These are phyloP conservation scores for Cicer arietinum DNA, from an alignment of 306 rosid species.

Conservation along the genomic window DNA sequence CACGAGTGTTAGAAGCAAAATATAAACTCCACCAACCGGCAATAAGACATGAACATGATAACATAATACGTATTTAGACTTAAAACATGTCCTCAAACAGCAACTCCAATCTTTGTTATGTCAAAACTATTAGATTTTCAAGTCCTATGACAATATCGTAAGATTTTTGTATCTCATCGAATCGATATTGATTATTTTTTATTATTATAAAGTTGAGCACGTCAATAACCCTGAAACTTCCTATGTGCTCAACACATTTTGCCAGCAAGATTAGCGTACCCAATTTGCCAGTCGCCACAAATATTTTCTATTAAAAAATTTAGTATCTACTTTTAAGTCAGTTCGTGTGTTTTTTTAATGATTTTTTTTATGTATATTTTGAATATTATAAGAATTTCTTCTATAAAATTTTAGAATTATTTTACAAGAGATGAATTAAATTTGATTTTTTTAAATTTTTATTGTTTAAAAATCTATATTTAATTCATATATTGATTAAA, in stretches of 20 bases:
- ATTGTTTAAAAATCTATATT: no score
- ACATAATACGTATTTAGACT: not conserved
- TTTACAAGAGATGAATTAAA: no score
- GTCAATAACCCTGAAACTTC: constrained; percentile 46
- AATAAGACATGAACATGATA: constrained; percentile 42
- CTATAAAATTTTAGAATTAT: no score
- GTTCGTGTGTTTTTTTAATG: no score
- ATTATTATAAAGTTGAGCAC: constrained; percentile 12
- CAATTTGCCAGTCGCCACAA: not conserved
- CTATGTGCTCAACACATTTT: constrained; percentile 15
- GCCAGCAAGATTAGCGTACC: constrained; percentile 46
- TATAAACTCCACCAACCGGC: constrained; percentile 50
- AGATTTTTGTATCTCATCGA: constrained; percentile 33
- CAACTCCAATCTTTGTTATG: constrained; percentile 35
- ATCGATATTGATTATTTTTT: not conserved
- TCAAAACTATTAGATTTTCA: constrained; percentile 36
- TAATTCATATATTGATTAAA: no score
- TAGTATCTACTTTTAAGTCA: no score
- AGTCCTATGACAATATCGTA: constrained; percentile 17
- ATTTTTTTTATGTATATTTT: no score
- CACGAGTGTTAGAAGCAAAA: constrained; percentile 35
- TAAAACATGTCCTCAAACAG: constrained; percentile 10
- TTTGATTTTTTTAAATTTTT: no score
- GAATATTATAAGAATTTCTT: no score
- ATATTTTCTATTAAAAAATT: no score